Base-by-base conservation (phyloP, 176 grass and related monocot species). In the Echinochloa phyllopogon region DNA sequence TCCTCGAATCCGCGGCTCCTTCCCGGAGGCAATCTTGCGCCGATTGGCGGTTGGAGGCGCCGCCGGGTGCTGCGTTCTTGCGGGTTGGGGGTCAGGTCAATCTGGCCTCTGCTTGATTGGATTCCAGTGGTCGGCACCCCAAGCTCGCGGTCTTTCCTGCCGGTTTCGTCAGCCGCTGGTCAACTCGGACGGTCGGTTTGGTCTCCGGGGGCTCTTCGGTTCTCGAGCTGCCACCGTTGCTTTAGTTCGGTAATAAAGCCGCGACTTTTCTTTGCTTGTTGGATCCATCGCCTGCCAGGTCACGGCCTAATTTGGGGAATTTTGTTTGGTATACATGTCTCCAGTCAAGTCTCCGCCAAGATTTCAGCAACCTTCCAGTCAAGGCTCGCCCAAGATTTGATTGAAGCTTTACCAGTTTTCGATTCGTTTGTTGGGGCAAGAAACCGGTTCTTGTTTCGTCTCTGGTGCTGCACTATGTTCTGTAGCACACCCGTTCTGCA, bases 61-160 rank as follows among this genome's bases (percentile, higher is more conserved):
- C 17, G 63, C n/a, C 23, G 55, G 44, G 4, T 37, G 45, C 4
- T 0, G 76, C 9, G 56, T 79, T 41, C 84, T 61, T 74, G 75
- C 9, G 53, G 44, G 56, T 13, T 61, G 10, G 56, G 24, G 50
- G 47, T 53, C 65, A 42, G 64, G 65, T 70, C 65, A 82, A 82
- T 6, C 38, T 44, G 65, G n/a, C 49, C 50, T 18, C 49, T 44
- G 11, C 42, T 75, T 67, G 71, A 75, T 81, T 74, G 41, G 85
- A 82, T 87, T 87, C 62, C 50, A 59, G 60, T 43, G 85, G 38
- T 81, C 55, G 56, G 71, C 16, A 23, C 11, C 57, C 47, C 23
- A 25, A 39, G 13, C 45, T 41, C 39, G 69, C 60, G 58, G 9
- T 58, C 25, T 59, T 87, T 76, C 85, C 70, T 6, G 25, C 17